These are phyloP conservation scores for Cetradonia linearis DNA, from an alignment of 495 filamentous ascomycete species.

Conservation along the genomic window DNA sequence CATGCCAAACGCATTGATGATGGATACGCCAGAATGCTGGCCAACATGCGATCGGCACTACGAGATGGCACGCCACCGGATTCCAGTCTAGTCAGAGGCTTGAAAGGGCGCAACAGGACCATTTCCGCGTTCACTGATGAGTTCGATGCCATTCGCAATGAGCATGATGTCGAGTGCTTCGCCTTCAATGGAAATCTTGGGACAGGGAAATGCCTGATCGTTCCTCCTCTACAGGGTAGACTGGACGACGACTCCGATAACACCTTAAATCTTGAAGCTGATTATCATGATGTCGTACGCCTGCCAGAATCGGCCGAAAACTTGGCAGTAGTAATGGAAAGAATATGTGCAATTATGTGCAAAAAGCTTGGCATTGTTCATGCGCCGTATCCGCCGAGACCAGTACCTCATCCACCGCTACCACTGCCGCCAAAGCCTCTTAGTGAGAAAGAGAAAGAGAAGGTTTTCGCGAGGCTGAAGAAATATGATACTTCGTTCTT, in stretches of 20 bases:
- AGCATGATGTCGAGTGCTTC: background rate
- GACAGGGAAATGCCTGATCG: background rate
- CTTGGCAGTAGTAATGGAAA: background rate
- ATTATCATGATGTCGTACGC: background rate
- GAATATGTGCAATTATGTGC: background rate
- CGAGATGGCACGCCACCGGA: background rate
- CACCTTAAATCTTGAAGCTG: background rate
- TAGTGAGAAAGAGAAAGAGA: conserved; percentile 8
- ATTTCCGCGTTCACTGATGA: background rate
- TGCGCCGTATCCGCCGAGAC: no score
- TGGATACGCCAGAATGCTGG: background rate
- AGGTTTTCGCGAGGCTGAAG: conserved; percentile 6
- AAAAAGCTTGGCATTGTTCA: background rate
- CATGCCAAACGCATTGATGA: background rate
- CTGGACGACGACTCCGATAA: background rate
- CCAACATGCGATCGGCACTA: background rate
- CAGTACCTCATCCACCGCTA: no score
- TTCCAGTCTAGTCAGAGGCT: background rate
- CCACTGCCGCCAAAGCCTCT: no score
- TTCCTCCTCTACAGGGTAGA: background rate
- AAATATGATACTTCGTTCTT: conserved; percentile 82
- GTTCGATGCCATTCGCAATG: conserved; percentile 6
- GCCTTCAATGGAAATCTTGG: background rate
- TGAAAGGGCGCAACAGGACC: background rate
- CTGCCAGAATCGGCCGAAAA: background rate